Evolutionary conservation across 1,284 basidiomycete genomes (phyloP), one percentile per base, ranked within the genome.

Genomic region (Leucoagaricus sp.): DNA sequence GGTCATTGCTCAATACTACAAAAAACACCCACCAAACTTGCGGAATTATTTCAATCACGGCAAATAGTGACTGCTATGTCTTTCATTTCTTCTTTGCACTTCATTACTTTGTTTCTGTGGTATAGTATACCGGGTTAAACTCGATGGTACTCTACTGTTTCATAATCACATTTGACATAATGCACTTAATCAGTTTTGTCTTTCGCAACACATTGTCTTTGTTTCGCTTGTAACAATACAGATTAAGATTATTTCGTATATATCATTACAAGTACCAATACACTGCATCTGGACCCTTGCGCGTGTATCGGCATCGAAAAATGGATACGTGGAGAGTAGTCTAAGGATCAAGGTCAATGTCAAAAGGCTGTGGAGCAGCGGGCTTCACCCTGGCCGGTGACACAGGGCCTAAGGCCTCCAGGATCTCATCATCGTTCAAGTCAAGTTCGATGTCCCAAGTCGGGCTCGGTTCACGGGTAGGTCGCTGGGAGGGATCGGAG

Each of bases 381-480:
- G 51, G 29, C 12, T 28, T 25, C 21, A 55, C 36, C 15, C 38
- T 26, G 8, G 9, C 15, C 8, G 55, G 51, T 19, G 52, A 26
- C 26, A 38, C 36, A 10, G 52, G 13, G 9, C 21, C 42, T 41
- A 49, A 38, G 13, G 33, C 46, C 15, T 26, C 38, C 13, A 26
- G 13, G 21, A 41, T 49, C 12, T 58, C 61, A n/a, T 67, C 67
- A 9, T 69, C 69, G 53, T 76, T 74, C 40, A 78, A 61, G 47
- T 81, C 79, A 1, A 77, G 69, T 60, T 87, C 86, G 42, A 87
- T 85, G 60, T 86, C 84, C 85, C 85, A 86, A 13, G 75, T 68
- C 1, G 84, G 83, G 57, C 72, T 75, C 1, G 63, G 59, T 38
- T 69, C 64, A 48, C 69, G 57, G 25, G 60, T 57, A 49, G 53